These are phyloP conservation scores for Torulaspora maleeae DNA, from an alignment of 805 yeast species.

Conservation along the genomic window DNA sequence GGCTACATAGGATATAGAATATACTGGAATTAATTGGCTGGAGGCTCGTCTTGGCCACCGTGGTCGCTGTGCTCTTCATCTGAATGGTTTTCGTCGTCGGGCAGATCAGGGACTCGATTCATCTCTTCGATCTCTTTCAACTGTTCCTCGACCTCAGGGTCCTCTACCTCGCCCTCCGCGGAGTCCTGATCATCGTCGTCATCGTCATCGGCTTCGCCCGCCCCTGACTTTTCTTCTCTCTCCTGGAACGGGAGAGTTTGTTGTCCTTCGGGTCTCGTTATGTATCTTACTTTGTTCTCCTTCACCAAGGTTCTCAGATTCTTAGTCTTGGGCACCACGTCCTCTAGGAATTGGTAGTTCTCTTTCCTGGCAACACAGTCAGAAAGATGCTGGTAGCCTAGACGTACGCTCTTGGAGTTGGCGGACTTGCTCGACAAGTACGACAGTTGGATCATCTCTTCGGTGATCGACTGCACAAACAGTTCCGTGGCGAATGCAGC, in stretches of 20 bases:
- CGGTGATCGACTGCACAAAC: slow-evolving; percentile 26
- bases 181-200: slow-evolving; percentile 15
- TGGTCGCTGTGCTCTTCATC: slow-evolving; percentile 10
- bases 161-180: slow-evolving; percentile 17
- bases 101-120: slow-evolving; percentile 19
- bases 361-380: slow-evolving; percentile 20
- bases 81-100: slow-evolving; percentile 11
- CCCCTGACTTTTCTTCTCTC: slow-evolving; percentile 1
- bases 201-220: slow-evolving; percentile 6
- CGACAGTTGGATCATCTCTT: slow-evolving; percentile 23
- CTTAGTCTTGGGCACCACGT: slow-evolving; percentile 25
- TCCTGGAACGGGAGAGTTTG: slow-evolving; percentile 14
- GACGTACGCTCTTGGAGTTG: slow-evolving; percentile 17
- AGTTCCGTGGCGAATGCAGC: slow-evolving; percentile 28
- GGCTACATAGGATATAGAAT: neutral
- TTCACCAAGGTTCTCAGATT: slow-evolving; percentile 20
- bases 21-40: neutral
- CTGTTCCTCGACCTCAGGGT: slow-evolving; percentile 17
- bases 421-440: slow-evolving; percentile 17
- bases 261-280: slow-evolving; percentile 21
- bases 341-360: slow-evolving; percentile 22
- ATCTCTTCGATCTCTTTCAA: slow-evolving; percentile 19
- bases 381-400: slow-evolving; percentile 23
- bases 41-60: slow-evolving; percentile 10
- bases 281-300: slow-evolving; percentile 23